Base-by-base conservation (phyloP, 805 yeast genomes). In the Myxozyma mucilagina region DNA sequence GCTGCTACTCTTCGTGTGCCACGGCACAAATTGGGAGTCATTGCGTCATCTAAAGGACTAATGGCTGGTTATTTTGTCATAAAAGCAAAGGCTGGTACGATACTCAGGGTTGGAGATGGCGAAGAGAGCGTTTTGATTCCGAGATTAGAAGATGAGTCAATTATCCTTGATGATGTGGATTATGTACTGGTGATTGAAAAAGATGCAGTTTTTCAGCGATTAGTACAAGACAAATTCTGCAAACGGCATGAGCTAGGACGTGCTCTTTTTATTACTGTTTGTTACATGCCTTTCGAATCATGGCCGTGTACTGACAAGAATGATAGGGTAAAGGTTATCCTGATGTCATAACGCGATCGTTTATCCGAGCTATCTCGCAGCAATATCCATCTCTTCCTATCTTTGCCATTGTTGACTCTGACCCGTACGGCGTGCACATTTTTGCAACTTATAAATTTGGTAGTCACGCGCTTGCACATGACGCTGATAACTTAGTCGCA, bases 301-400 rank as follows among this genome's bases (percentile, higher is more conserved):
- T 36, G 35, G n/a, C 35, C 43, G 9, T 34, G 47, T 16, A 34
- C 50, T 42, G 41, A 18, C 16, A 31, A 14, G 14, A 8, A 9
- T 56, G 35, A 1, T 39, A 69, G 71, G 90, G 88, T 0, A 83
- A 82, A 68, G 91, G 91, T 4, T 85, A 77, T 67, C 90, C 91
- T 0, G 91, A 87, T 69, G 67, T 75, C 11, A 71, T 80, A 5
- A 85, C 90, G 0, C 75, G 78, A 51, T 64, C 68, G 29, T 79
- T 85, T 58, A 64, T 84, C 8, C 49, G 63, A 4, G 63, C 65
- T 1, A 53, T 81, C 11, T 56, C 71, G 11, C 53, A 63, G 3
- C 60, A 68, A 18, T 61, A 72, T n/a, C 75, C 78, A 0, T 52
- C 65, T 0, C 68, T 77, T 0, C 82, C 82, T 0, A 69, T 83